Evolutionary conservation across 768 basidiomycete genomes (phyloP).

Genomic region (Lactarius deliciosus): DNA sequence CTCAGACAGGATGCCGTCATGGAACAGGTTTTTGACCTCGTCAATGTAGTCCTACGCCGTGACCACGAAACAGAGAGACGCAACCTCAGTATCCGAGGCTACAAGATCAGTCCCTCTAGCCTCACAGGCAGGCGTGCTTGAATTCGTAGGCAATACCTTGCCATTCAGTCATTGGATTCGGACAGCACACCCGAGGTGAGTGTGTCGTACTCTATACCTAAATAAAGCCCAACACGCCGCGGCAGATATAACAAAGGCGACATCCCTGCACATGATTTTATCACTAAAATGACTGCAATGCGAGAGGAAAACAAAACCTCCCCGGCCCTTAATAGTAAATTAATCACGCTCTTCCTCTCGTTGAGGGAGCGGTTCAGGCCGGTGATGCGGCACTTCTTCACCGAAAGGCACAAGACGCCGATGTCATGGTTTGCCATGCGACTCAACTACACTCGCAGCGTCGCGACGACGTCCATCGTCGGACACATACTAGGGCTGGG

Average conservation of each 20-base stretch:
- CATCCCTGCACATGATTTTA: slow-evolving; percentile 38
- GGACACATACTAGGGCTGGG: slow-evolving; percentile 92
- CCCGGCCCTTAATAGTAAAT: slow-evolving; percentile 31
- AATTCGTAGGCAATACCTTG: slow-evolving; percentile 82
- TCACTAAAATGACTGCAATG: slow-evolving; percentile 35
- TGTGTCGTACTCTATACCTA: neutral
- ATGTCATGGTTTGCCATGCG: slow-evolving; percentile 92
- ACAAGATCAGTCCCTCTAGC: slow-evolving; percentile 89
- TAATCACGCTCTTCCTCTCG: slow-evolving; percentile 35
- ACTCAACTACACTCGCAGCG: slow-evolving; percentile 85
- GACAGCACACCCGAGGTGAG: slow-evolving; percentile 61
- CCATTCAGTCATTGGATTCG: slow-evolving; percentile 64
- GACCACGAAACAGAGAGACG: slow-evolving; percentile 79
- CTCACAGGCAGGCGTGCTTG: slow-evolving; percentile 77
- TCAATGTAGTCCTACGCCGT: slow-evolving; percentile 70
- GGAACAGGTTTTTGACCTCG: slow-evolving; percentile 94
- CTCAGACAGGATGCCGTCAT: slow-evolving; percentile 97
- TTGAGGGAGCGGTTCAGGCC: slow-evolving; percentile 57
- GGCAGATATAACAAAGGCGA: slow-evolving; percentile 69
- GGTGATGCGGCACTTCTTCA: slow-evolving; percentile 94
- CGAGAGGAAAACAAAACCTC: slow-evolving; percentile 37
- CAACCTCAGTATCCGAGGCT: slow-evolving; percentile 71
- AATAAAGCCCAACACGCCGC: neutral
- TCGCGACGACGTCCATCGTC: slow-evolving; percentile 91
- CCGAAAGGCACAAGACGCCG: slow-evolving; percentile 83